phyloP scores from a whole-genome alignment of 2,329 filamentous ascomycete species.

The Hymenoscyphus salicellus region DNA sequence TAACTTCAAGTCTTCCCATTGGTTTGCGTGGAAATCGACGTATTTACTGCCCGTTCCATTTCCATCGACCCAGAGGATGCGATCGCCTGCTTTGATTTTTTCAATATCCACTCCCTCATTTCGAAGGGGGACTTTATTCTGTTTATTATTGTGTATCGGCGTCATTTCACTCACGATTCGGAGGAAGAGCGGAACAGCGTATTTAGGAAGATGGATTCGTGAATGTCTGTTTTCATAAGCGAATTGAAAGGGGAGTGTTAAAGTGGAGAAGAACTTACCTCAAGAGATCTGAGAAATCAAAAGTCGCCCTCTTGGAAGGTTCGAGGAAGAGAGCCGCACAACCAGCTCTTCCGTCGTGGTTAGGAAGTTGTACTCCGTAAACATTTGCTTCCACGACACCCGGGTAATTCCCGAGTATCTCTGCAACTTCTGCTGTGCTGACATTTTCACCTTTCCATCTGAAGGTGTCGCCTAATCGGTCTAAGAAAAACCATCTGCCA shows the following conservation, averaged over 20 bases:
- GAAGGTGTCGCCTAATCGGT: constrained; percentile 70
- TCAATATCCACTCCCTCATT: constrained; percentile 63
- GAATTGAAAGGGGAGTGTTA: neutral
- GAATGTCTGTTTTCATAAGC: constrained; percentile 43
- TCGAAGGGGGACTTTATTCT: constrained; percentile 70
- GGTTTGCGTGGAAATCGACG: constrained; percentile 53
- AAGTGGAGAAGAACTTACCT: constrained; percentile 37
- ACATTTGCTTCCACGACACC: constrained; percentile 65
- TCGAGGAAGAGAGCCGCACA: constrained; percentile 62
- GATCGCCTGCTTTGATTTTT: constrained; percentile 43
- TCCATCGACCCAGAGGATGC: constrained; percentile 56
- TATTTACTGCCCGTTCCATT: constrained; percentile 54
- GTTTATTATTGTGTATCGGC: constrained; percentile 74
- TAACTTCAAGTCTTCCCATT: constrained; percentile 55
- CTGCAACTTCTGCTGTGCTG: constrained; percentile 64
- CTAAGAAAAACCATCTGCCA: constrained; percentile 67
- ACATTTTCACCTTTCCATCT: constrained; percentile 72
- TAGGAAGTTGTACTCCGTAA: constrained; percentile 64
- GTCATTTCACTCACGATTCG: constrained; percentile 56
- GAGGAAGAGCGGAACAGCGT: constrained; percentile 73
- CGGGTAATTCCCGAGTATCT: constrained; percentile 57
- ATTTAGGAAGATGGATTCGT: constrained; percentile 61
- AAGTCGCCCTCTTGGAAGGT: constrained; percentile 44
- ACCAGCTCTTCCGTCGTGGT: constrained; percentile 66
- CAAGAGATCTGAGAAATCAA: constrained; percentile 60